Percentiles rank a stretch among this genome's conserved stretches.
Conservation (phyloP, 306 rosid genomes). For the Benincasa hispida region DNA sequence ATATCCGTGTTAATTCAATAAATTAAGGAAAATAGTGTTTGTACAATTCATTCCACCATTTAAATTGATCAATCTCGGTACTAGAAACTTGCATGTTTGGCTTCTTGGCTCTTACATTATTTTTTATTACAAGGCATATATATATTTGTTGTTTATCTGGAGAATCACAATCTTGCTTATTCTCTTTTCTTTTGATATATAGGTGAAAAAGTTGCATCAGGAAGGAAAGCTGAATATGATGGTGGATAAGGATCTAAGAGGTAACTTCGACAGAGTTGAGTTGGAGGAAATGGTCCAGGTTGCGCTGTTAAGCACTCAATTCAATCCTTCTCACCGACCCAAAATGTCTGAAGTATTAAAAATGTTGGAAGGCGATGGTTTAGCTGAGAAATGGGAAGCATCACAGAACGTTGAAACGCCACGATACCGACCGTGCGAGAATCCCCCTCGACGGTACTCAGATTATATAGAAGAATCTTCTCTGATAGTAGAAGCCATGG, state of each 20-base stretch:
- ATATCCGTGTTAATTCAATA: neutral
- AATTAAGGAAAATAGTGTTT: neutral
- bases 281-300: conserved; percentile 94
- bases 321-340: conserved; percentile 81
- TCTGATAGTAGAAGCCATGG: conserved; percentile 88
- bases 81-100: neutral
- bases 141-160: neutral
- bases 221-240: conserved; percentile 68
- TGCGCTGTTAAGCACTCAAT: conserved; percentile 79
- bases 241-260: conserved; percentile 84
- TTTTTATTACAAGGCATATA: neutral
- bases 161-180: neutral
- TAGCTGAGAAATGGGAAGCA: conserved; percentile 96
- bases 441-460: conserved; percentile 65
- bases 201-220: conserved; percentile 87
- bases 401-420: conserved; percentile 74
- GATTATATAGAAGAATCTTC: conserved; percentile 91
- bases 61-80: neutral
- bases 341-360: conserved; percentile 89
- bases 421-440: conserved; percentile 44
- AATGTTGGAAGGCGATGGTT: conserved; percentile 97
- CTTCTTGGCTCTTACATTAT: neutral
- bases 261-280: conserved; percentile 55
- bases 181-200: neutral
- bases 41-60: neutral